phyloP scores from a whole-genome alignment of 2,329 filamentous ascomycete genomes.

The Phialophora chinensis region DNA sequence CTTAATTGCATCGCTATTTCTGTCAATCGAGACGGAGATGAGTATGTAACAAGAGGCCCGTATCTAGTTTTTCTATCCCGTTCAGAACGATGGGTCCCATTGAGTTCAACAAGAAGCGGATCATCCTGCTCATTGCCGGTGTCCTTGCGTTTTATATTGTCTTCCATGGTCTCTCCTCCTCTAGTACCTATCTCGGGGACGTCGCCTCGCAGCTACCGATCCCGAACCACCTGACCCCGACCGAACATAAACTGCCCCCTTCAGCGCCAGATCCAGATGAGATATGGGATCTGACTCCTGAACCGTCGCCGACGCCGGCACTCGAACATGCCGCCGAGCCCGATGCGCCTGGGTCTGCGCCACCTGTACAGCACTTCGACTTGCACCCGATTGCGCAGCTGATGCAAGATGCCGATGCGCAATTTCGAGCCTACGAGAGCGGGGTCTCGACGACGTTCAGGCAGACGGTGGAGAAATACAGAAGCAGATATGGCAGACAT shows the following conservation, averaged over 20 bases:
- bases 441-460: constrained; percentile 47
- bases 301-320: constrained; percentile 13
- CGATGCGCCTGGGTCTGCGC: constrained; percentile 14
- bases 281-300: constrained; percentile 29
- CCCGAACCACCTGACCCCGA: constrained; percentile 24
- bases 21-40: neutral
- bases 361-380: constrained; percentile 34
- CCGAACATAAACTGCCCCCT: constrained; percentile 24
- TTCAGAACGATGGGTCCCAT: constrained; percentile 36
- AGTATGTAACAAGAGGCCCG: neutral
- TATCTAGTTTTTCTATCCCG: neutral
- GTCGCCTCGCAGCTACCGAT: constrained; percentile 30
- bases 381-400: constrained; percentile 44
- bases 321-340: neutral
- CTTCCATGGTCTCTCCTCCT: constrained; percentile 34
- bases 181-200: constrained; percentile 20
- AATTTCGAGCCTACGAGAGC: constrained; percentile 44
- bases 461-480: constrained; percentile 48
- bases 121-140: constrained; percentile 37
- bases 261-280: constrained; percentile 27
- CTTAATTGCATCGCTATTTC: neutral
- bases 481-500: constrained; percentile 47
- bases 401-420: constrained; percentile 46
- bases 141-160: constrained; percentile 37
- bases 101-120: constrained; percentile 39